Percentiles rank a stretch among this genome's conserved stretches.
Evolutionary conservation across 2,329 filamentous ascomycete species (phyloP).

Genomic region (Colletotrichum zoysiae): DNA sequence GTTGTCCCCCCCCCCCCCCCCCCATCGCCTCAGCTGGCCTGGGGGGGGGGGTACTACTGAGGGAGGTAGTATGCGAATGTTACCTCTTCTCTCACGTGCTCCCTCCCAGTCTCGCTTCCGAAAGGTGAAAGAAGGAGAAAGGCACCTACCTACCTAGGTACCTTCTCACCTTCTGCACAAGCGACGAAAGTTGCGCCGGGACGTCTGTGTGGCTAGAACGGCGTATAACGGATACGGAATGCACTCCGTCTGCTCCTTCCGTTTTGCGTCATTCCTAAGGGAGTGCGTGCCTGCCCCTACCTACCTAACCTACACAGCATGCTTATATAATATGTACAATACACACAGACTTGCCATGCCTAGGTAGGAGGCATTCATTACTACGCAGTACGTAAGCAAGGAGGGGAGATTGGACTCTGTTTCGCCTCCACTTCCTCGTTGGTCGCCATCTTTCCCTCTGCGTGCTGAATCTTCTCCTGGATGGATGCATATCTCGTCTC

Average conservation of each 20-base stretch:
- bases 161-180: neutral
- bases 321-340: neutral
- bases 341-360: neutral
- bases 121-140: neutral
- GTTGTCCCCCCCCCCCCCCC: neutral
- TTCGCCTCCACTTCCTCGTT: slow-evolving; percentile 7
- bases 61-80: neutral
- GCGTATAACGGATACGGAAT: slow-evolving; percentile 30
- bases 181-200: neutral
- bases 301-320: too few species aligned
- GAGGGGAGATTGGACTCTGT: neutral
- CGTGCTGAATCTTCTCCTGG: slow-evolving; percentile 1
- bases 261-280: neutral
- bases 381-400: neutral
- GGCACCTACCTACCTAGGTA: neutral
- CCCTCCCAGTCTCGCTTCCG: neutral
- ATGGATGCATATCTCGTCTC: neutral
- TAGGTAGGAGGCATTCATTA: neutral
- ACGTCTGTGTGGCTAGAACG: slow-evolving; percentile 26
- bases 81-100: neutral
- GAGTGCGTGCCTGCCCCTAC: neutral
- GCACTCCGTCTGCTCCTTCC: slow-evolving; percentile 25
- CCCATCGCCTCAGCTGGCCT: neutral
- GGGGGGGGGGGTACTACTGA: too few species aligned
- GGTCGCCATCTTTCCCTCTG: neutral